A percentile compares a stretch with the other conserved stretches of the same genome.
These are phyloP conservation scores for Suillus cothurnatus DNA, from an alignment of 768 basidiomycete genomes.

Conservation along the genomic window DNA sequence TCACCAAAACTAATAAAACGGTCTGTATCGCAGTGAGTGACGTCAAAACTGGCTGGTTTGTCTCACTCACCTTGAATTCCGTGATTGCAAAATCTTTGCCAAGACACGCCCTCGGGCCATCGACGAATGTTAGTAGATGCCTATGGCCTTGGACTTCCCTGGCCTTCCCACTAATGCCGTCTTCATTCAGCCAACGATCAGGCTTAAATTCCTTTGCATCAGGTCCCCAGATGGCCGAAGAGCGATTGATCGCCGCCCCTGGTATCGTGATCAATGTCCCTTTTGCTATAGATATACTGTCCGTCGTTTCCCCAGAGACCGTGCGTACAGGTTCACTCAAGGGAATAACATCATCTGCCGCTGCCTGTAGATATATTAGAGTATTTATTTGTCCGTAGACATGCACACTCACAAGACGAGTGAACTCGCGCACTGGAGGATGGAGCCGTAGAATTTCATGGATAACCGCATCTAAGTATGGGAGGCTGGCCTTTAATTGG, in stretches of 20 bases:
- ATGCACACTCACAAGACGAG: constrained; percentile 13
- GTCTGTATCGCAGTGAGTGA: constrained; percentile 30
- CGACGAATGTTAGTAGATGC: constrained; percentile 53
- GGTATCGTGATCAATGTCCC: constrained; percentile 48
- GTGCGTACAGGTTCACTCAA: constrained; percentile 51
- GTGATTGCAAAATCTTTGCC: constrained; percentile 50
- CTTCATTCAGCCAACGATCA: constrained; percentile 58
- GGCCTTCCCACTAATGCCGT: constrained; percentile 28
- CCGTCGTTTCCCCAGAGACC: constrained; percentile 39
- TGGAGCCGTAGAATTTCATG: constrained; percentile 48
- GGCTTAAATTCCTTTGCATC: constrained; percentile 62
- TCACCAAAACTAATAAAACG: constrained; percentile 46
- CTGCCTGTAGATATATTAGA: constrained; percentile 34
- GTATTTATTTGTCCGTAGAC: not conserved
- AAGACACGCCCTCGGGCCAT: constrained; percentile 53
- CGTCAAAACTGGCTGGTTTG: not conserved
- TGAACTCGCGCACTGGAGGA: constrained; percentile 33
- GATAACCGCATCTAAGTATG: constrained; percentile 55
- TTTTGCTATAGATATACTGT: constrained; percentile 47
- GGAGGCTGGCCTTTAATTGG: constrained; percentile 48
- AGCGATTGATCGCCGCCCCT: constrained; percentile 49
- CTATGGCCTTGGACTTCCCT: constrained; percentile 50
- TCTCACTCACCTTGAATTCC: constrained; percentile 31
- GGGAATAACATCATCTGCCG: constrained; percentile 59
- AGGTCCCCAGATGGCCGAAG: constrained; percentile 60